Evolutionary conservation across 2,329 filamentous ascomycete species (phyloP), one percentile per base, ranked within the genome.

Genomic region (Cladosporium sp.): DNA sequence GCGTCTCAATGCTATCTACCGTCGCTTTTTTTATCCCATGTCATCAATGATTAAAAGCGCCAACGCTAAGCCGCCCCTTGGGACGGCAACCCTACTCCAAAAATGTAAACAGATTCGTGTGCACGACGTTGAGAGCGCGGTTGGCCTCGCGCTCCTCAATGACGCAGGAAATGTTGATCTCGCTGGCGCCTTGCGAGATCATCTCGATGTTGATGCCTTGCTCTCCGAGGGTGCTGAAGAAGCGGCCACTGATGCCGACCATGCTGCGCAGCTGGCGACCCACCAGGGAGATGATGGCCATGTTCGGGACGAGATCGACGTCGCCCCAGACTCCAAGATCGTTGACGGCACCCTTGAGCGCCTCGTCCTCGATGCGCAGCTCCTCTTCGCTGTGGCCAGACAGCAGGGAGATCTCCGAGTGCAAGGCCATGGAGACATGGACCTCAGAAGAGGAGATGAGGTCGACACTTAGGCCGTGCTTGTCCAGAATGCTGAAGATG

Each of bases 151-250:
- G 85, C 71, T 92, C 92, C 73, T 96, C 92, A 76, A 99, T 96
- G 55, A 99, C 95, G 76, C 95, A 99, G 12, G 93, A 97, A 67
- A 99, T 99, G 78, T 98, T 99, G 80, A 99, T 99, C 82, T 99
- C 95, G 77, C 93, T 97, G 29, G 95, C 95, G 73, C 95, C 95
- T 82, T 99, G 95, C 28, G 92, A 97, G 71, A 99, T 99, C 95
- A 99, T 99, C 81, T 99, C 95, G 72, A 99, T 92, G 77, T 99
- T 99, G 75, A 99, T 89, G 72, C 91, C 91, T 77, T 97, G 91
- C 76, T 97, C 91, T 52, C 95, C 95, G 21, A 99, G 83, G 1
- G 93, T 96, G 57, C 91, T 92, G 79, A 99, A 98, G 91, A 99
- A 98, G 72, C 87, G 89, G 31, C 95, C 95, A 8, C 91, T 91